Percentiles rank a stretch among this genome's conserved stretches.
Evolutionary conservation across 108 stramenopile species (phyloP).

Genomic region (Thalassiosira profunda): DNA sequence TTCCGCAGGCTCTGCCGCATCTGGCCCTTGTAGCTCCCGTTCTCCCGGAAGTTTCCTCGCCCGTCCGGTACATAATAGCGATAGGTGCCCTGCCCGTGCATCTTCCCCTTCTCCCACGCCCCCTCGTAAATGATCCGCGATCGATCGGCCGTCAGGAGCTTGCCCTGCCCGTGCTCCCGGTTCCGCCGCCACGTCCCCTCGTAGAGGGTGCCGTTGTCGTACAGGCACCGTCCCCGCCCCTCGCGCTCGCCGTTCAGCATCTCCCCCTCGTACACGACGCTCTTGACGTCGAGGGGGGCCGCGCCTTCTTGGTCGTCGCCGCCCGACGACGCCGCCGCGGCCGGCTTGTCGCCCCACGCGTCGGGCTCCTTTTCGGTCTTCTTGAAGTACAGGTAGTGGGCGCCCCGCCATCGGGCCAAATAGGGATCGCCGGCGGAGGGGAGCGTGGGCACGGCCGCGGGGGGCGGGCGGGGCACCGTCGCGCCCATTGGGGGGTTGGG

Average conservation of each 20-base stretch:
- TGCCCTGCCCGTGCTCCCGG: conserved; percentile 89
- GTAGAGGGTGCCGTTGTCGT: conserved; percentile 80
- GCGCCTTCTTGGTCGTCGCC: neutral
- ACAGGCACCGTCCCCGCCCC: conserved; percentile 86
- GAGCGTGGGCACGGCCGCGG: conserved; percentile 32
- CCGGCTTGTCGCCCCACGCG: conserved; percentile 9
- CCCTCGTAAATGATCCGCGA: conserved; percentile 80
- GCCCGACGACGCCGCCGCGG: conserved; percentile 13
- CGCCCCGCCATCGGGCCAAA: conserved; percentile 79
- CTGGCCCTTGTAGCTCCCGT: conserved; percentile 81
- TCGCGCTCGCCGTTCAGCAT: conserved; percentile 75
- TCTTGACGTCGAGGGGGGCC: conserved; percentile 52
- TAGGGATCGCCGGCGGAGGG: conserved; percentile 74
- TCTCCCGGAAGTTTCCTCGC: neutral
- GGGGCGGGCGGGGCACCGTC: neutral
- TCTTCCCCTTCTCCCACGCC: conserved; percentile 84
- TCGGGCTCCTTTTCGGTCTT: conserved; percentile 40
- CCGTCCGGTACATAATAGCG: conserved; percentile 52
- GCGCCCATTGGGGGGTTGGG: no score
- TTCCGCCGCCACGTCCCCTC: conserved; percentile 90
- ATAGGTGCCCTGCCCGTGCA: conserved; percentile 87
- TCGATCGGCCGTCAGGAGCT: conserved; percentile 79
- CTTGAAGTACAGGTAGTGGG: conserved; percentile 87
- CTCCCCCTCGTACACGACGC: conserved; percentile 91
- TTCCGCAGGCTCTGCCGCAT: conserved; percentile 83